A percentile compares a stretch with the other conserved stretches of the same genome.
phyloP scores from a whole-genome alignment of 805 yeast species.

The Wickerhamiella bombiphila region DNA sequence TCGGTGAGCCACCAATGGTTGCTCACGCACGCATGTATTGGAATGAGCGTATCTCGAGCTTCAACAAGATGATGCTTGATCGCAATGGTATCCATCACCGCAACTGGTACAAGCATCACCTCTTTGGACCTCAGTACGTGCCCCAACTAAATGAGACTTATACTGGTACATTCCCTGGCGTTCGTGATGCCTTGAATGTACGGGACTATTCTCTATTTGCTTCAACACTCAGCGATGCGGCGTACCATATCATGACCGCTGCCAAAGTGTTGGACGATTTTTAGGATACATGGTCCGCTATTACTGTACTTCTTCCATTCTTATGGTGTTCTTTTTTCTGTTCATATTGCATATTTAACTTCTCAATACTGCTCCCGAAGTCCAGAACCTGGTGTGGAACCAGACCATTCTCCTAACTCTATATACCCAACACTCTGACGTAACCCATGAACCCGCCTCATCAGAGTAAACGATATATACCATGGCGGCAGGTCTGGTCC shows the following conservation, averaged over 20 bases:
- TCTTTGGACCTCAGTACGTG: conserved; percentile 54
- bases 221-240: conserved; percentile 12
- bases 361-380: no score
- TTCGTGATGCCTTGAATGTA: conserved; percentile 48
- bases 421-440: no score
- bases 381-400: no score
- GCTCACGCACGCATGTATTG: conserved; percentile 65
- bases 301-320: no score
- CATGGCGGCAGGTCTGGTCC: no score
- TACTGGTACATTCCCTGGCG: conserved; percentile 60
- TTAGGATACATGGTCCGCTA: no score
- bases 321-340: no score
- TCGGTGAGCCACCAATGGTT: conserved; percentile 49
- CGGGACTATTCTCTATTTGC: conserved; percentile 42
- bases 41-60: conserved; percentile 49
- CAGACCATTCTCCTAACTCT: no score
- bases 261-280: conserved; percentile 3
- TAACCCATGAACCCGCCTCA: no score
- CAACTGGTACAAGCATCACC: conserved; percentile 48
- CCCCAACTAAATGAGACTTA: conserved; percentile 37
- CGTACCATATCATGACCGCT: conserved; percentile 11
- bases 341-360: no score
- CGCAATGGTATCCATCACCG: conserved; percentile 33
- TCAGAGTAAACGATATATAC: no score
- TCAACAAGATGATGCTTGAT: conserved; percentile 40